Percentiles rank a stretch among this genome's conserved stretches.
phyloP scores from a whole-genome alignment of 352 stramenopile species.

The Phytophthora brassicae region DNA sequence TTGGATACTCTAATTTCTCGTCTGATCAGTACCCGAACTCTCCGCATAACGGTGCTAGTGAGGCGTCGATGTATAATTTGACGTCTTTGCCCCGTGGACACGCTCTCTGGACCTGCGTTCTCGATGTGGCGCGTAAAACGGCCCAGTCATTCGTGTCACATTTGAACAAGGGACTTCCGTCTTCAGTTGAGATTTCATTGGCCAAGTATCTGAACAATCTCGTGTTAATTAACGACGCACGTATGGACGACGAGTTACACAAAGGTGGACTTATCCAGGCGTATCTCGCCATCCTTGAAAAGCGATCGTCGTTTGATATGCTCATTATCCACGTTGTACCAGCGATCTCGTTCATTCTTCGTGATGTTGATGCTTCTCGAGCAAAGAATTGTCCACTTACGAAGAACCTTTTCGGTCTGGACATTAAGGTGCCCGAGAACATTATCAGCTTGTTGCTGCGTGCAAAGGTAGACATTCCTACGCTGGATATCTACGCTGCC shows the following conservation, averaged over 20 bases:
- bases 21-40: slow-evolving; percentile 64
- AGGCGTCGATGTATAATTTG: slow-evolving; percentile 86
- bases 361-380: slow-evolving; percentile 62
- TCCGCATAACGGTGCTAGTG: slow-evolving; percentile 52
- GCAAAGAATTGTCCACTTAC: slow-evolving; percentile 74
- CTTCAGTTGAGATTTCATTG: slow-evolving; percentile 79
- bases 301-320: slow-evolving; percentile 81
- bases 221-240: slow-evolving; percentile 63
- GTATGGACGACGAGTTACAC: slow-evolving; percentile 69
- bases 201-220: slow-evolving; percentile 84
- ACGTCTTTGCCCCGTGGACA: slow-evolving; percentile 52
- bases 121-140: slow-evolving; percentile 46
- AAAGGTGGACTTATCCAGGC: slow-evolving; percentile 54
- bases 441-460: slow-evolving; percentile 60
- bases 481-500: slow-evolving; percentile 72
- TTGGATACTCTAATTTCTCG: slow-evolving; percentile 54
- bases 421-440: slow-evolving; percentile 49
- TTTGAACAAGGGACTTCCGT: slow-evolving; percentile 67
- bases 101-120: slow-evolving; percentile 61
- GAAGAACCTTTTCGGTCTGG: slow-evolving; percentile 64
- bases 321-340: slow-evolving; percentile 85
- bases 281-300: slow-evolving; percentile 70
- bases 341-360: slow-evolving; percentile 76
- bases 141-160: slow-evolving; percentile 51
- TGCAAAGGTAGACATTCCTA: slow-evolving; percentile 63